Base-by-base conservation (phyloP, 306 rosid genomes). In the Cajanus cajan region DNA sequence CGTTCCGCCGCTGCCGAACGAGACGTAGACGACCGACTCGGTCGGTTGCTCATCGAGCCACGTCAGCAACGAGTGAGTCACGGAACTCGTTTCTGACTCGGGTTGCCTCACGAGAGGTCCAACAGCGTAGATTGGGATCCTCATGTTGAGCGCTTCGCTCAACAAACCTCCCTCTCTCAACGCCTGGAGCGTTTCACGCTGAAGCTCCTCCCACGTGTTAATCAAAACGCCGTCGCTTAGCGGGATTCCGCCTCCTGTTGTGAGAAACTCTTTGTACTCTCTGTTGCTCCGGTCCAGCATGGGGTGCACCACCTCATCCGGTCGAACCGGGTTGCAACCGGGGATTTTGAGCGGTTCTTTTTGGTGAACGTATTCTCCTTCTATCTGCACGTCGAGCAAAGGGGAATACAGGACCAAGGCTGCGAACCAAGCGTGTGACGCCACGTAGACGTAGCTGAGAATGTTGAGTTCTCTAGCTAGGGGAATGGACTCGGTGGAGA, bases 1-100 rank as follows among this genome's bases (percentile, higher is more conserved):
- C 2, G 85, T 81, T 7, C 95, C 97, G 0, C 94, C 97, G 4
- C 93, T 92, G 4, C 97, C 93, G 10, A 92, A 84, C 0, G 90
- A 90, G 10, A 92, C 87, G 16, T 84, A 87, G 14, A 90, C 2
- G 33, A 90, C 90, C 0, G 97, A 90, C 25, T 89, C 83, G 0
- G 1, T 10, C 0, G 89, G 89, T 36, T 90, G 95, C 8, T 63
- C 22, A 43, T 90, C 90, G 0, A 90, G 82, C 95, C 97, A 90
- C 2, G 37, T 19, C 24, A 69, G 74, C 18, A 84, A 0, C 9
- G 6, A 39, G 28, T 68, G 34, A 4, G 9, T 34, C 11, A 0
- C 4, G 0, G 16, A 18, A 40, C 13, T 39, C 14, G 33, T 8
- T 25, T 66, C 52, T 14, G 82, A 40, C 13, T 21, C 79, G 0